These are phyloP conservation scores for Vaccinium corymbosum DNA, from an alignment of 148 eudicot genomes.

Conservation along the genomic window DNA sequence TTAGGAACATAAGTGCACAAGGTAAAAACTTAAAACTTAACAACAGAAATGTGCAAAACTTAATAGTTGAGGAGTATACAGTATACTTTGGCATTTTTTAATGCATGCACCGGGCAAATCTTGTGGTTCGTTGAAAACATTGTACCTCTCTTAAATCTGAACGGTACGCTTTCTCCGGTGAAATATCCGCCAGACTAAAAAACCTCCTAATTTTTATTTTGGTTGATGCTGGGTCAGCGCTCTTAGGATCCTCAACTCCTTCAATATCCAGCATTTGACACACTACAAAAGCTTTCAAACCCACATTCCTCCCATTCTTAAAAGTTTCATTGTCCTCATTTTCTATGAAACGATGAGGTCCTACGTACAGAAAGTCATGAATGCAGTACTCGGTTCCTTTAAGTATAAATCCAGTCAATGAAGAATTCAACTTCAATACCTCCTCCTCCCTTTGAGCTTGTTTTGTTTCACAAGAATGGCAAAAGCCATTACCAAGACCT, in stretches of 20 bases:
- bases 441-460: conserved; percentile 38
- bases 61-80: no score
- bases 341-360: conserved; percentile 50
- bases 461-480: conserved; percentile 57
- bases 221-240: conserved; percentile 39
- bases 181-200: conserved; percentile 85
- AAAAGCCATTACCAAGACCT: conserved; percentile 72
- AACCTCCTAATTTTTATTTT: conserved; percentile 64
- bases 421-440: conserved; percentile 45
- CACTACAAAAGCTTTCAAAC: conserved; percentile 78
- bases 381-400: conserved; percentile 59
- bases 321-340: conserved; percentile 57
- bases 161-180: conserved; percentile 82
- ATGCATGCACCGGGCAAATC: no score
- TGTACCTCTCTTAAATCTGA: conserved; percentile 86
- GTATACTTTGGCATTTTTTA: no score
- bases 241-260: conserved; percentile 38
- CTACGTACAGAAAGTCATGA: conserved; percentile 67
- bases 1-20: not conserved
- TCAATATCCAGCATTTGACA: conserved; percentile 70
- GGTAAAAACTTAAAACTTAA: no score
- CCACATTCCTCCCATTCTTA: conserved; percentile 91
- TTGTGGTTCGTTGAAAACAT: not conserved
- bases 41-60: no score
- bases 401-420: conserved; percentile 50